Evolutionary conservation across 345 rosid species (phyloP), one percentile per base, ranked within the genome.

Genomic region (Chamaenerion angustifolium): DNA sequence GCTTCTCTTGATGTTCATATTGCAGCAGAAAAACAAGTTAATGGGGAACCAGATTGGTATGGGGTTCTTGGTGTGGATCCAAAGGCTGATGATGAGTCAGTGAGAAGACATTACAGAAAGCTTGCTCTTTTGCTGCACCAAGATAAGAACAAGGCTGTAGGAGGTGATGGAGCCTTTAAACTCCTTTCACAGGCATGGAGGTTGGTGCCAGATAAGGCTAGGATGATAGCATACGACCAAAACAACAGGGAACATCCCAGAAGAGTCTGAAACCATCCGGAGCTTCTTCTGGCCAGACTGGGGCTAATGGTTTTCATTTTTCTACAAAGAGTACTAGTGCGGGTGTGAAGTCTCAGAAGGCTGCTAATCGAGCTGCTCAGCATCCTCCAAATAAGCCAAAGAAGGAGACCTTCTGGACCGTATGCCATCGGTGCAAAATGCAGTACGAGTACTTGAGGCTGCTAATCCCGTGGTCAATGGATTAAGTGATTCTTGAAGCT

Each of bases 71-170:
- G 23, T 17, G 11, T 15, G 23, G 49, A 46, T 16, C 49, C 17
- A 46, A 17, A 16, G 49, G 49, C 49, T 4, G 49, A 23, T 46
- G 49, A 46, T 17, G 49, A 17, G 23, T 10, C 49, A 17, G 23
- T 46, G 21, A 46, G 23, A 23, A 46, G 23, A 23, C 49, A 46
- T 2, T 46, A 46, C 23, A 46, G 49, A 46, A 46, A 46, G 49
- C 49, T 46, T 46, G 49, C 49, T 46, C 49, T 16, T 17, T 46
- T 46, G 9, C 49, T 46, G 17, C 49, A 46, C 23, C 49, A 21
- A 15, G 49, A 46, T 46, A 46, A 46, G 49, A 46, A 46, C 49
- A 46, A 46, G 23, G 17, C 23, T 46, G 16, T 23, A 16, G 49
- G 49, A 16, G 49, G 21, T 16, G 49, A 46, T 10, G 49, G 21